Evolutionary conservation across 345 rosid genomes (phyloP).

Genomic region (Gossypium anomalum): DNA sequence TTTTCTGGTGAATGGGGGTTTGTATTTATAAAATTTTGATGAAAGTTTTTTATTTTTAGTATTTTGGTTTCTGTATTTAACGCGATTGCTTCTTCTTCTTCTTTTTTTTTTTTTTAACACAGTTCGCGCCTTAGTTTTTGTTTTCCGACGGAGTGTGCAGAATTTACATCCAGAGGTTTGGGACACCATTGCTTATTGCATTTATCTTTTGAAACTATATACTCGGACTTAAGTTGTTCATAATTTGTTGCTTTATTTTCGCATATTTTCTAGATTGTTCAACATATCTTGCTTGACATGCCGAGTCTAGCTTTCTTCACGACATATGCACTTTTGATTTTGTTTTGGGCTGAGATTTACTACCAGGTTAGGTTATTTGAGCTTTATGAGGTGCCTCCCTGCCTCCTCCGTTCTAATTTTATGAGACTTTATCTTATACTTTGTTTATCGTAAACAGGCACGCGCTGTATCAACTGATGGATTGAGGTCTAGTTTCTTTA

Average conservation of each 20-base stretch:
- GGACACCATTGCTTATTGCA: background rate
- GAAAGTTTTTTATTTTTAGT: background rate
- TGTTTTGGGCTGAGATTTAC: slow-evolving; percentile 97
- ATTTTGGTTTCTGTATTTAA: background rate
- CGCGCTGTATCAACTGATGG: slow-evolving; percentile 84
- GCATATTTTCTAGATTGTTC: slow-evolving; percentile 46
- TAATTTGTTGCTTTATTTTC: slow-evolving; percentile 5
- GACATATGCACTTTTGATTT: slow-evolving; percentile 78
- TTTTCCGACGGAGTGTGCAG: slow-evolving; percentile 65
- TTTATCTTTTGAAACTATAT: background rate
- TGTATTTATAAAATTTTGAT: slow-evolving; percentile 21
- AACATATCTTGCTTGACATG: slow-evolving; percentile 72
- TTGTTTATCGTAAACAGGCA: slow-evolving; percentile 45
- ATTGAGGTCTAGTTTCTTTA: slow-evolving; percentile 73
- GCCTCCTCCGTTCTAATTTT: background rate
- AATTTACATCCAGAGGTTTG: slow-evolving; percentile 55
- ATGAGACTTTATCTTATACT: slow-evolving; percentile 9
- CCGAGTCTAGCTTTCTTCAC: slow-evolving; percentile 94
- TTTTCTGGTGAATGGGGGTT: slow-evolving; percentile 86
- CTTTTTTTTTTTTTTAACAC: slow-evolving; percentile 4
- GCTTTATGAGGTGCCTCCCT: background rate
- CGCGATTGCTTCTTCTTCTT: background rate
- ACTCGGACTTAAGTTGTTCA: background rate
- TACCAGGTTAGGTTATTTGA: slow-evolving; percentile 51
- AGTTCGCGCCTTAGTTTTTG: slow-evolving; percentile 70